These are phyloP conservation scores for Citrullus amarus DNA, from an alignment of 306 rosid species.

Conservation along the genomic window DNA sequence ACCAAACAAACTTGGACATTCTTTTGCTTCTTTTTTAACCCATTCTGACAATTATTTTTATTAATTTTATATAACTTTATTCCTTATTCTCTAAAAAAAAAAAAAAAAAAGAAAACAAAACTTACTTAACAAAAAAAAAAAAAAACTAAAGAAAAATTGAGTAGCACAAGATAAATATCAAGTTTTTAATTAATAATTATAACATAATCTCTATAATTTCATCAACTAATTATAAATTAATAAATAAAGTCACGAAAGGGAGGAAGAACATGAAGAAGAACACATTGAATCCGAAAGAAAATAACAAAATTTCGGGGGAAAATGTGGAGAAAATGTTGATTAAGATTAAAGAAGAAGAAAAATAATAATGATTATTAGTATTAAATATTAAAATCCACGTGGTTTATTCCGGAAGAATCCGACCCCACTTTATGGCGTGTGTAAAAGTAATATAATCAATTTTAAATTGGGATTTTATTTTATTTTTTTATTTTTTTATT, in stretches of 20 bases:
- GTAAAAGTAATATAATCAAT: neutral
- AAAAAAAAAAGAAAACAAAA: too few relatives aligned
- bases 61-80: neutral
- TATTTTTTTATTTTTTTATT: too few relatives aligned
- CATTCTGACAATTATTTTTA: neutral
- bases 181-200: too few relatives aligned
- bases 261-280: neutral
- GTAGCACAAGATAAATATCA: neutral
- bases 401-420: constrained; percentile 1
- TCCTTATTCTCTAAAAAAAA: neutral
- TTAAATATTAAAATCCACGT: neutral
- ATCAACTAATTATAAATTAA: neutral
- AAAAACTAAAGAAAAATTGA: too few relatives aligned
- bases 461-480: neutral
- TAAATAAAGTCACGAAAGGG: neutral
- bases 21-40: neutral
- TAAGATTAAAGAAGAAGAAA: neutral
- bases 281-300: neutral
- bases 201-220: neutral
- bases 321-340: neutral
- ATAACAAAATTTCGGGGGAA: neutral
- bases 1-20: neutral
- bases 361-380: neutral
- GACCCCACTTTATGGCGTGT: neutral
- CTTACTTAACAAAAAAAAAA: too few relatives aligned